phyloP scores from a whole-genome alignment of 2,329 filamentous ascomycete genomes.

The Ambrosiella xylebori region DNA sequence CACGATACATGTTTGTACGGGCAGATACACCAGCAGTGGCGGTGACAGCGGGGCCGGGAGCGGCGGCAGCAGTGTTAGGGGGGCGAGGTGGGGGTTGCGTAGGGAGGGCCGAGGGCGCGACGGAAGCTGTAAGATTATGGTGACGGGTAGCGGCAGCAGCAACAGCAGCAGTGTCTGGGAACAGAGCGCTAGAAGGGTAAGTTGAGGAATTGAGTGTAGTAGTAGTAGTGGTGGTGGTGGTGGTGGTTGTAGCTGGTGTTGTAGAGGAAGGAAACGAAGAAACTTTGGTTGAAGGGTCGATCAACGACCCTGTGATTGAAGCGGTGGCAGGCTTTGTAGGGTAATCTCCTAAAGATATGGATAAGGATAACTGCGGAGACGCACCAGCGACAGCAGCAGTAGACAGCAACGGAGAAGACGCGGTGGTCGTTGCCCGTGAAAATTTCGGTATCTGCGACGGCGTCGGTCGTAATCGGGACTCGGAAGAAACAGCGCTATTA shows the following conservation, averaged over 20 bases:
- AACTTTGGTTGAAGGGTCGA: background rate
- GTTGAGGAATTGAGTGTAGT: background rate
- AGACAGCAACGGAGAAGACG: no score
- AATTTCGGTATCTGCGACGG: no score
- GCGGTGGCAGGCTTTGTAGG: background rate
- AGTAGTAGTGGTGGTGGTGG: background rate
- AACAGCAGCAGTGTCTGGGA: background rate
- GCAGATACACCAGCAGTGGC: background rate
- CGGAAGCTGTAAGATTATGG: background rate
- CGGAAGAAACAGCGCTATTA: no score
- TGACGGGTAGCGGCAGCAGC: background rate
- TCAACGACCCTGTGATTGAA: background rate
- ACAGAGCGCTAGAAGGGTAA: background rate
- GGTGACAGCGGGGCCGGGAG: background rate
- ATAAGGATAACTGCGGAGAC: no score
- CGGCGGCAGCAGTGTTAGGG: background rate
- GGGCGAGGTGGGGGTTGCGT: background rate
- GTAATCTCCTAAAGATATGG: no score
- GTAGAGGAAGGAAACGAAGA: background rate
- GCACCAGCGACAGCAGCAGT: no score
- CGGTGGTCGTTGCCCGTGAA: no score
- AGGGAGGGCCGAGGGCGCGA: slow-evolving; percentile 3
- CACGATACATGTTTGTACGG: slow-evolving; percentile 9
- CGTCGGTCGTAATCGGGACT: no score
- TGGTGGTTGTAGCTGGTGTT: background rate